phyloP scores from a whole-genome alignment of 495 filamentous ascomycete species.

The Aspergillus coremiiformis region DNA sequence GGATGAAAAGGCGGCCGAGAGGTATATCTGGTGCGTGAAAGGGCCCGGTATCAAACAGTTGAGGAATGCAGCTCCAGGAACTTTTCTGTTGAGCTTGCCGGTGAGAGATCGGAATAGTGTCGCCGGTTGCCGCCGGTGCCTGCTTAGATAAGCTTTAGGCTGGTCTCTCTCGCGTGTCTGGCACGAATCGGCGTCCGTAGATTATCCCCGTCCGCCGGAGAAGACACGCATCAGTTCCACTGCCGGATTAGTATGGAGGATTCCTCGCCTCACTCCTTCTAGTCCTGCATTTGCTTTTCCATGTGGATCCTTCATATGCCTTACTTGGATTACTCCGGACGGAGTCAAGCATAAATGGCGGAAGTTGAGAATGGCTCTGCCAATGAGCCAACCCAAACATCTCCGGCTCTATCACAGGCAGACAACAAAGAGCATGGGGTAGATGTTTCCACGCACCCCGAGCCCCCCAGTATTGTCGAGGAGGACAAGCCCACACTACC shows the following conservation, averaged over 20 bases:
- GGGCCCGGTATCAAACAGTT: constrained; percentile 18
- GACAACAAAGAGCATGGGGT: constrained; percentile 29
- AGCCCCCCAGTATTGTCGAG: constrained; percentile 21
- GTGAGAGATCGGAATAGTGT: constrained; percentile 27
- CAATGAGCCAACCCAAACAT: constrained; percentile 27
- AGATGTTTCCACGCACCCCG: constrained; percentile 23
- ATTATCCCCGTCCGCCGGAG: constrained; percentile 10
- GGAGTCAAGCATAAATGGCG: constrained; percentile 40
- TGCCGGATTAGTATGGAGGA: not conserved
- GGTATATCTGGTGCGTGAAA: constrained; percentile 26
- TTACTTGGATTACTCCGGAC: constrained; percentile 25
- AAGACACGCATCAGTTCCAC: constrained; percentile 23
- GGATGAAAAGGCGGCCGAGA: constrained; percentile 24
- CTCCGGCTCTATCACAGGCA: constrained; percentile 22
- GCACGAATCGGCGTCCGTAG: constrained; percentile 9
- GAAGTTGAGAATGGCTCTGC: constrained; percentile 36
- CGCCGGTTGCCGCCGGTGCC: constrained; percentile 22
- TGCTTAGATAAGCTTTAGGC: constrained; percentile 16
- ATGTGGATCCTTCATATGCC: constrained; percentile 27
- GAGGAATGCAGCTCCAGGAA: constrained; percentile 25
- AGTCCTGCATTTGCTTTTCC: constrained; percentile 19
- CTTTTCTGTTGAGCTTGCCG: constrained; percentile 43
- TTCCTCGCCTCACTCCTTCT: constrained; percentile 16
- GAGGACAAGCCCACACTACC: constrained; percentile 29
- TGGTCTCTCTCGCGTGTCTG: constrained; percentile 1